These are phyloP conservation scores for Colletotrichum shisoi DNA, from an alignment of 2,329 filamentous ascomycete genomes.

Conservation along the genomic window DNA sequence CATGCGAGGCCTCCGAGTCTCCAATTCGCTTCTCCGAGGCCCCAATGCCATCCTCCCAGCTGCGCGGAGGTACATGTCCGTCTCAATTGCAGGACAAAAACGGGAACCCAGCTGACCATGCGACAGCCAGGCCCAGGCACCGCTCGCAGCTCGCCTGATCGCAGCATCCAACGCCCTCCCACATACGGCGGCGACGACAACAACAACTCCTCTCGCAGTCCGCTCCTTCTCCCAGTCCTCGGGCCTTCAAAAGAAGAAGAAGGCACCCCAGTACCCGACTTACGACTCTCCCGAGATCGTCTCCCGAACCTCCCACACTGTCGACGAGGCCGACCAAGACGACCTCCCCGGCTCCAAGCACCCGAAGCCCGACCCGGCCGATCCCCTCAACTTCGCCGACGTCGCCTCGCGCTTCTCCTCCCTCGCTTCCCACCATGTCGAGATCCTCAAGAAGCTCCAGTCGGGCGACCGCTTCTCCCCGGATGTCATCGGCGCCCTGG, in stretches of 20 bases:
- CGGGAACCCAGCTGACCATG: slow-evolving; percentile 1
- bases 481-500: slow-evolving; percentile 57
- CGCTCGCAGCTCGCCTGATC: slow-evolving; percentile 27
- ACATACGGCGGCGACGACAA: neutral
- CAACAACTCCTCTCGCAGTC: neutral
- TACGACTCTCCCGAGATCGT: slow-evolving; percentile 36
- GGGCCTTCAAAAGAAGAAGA: slow-evolving; percentile 50
- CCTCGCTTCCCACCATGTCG: slow-evolving; percentile 54
- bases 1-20: slow-evolving; percentile 19
- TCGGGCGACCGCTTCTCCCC: slow-evolving; percentile 62
- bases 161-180: slow-evolving; percentile 9
- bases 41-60: slow-evolving; percentile 34
- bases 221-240: slow-evolving; percentile 47
- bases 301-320: slow-evolving; percentile 39
- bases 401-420: slow-evolving; percentile 55
- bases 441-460: slow-evolving; percentile 53
- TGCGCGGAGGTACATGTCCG: slow-evolving; percentile 12
- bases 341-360: slow-evolving; percentile 39
- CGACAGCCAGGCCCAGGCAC: slow-evolving; percentile 17
- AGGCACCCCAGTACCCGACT: slow-evolving; percentile 42
- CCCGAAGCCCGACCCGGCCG: slow-evolving; percentile 49
- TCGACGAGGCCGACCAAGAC: slow-evolving; percentile 41
- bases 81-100: no score
- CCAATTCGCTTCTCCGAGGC: slow-evolving; percentile 20
- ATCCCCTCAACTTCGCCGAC: slow-evolving; percentile 60